Conservation (phyloP, 352 stramenopile species). For the Phytophthora podocarpi region DNA sequence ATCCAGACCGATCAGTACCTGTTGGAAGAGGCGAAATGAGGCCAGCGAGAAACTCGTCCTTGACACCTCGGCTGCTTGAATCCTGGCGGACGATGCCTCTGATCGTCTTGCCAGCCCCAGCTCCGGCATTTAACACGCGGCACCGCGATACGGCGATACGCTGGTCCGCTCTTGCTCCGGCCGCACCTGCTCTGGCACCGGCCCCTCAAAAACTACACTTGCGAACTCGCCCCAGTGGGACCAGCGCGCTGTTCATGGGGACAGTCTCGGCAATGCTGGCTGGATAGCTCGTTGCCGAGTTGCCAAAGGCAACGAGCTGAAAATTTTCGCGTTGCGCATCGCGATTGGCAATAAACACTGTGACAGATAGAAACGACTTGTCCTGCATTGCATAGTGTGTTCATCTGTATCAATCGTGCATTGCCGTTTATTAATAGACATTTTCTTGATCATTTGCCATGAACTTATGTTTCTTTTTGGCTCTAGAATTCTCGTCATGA, state of each 20-base stretch:
- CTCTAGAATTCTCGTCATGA: too few species aligned
- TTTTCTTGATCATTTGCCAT: too few species aligned
- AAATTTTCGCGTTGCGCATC: too few species aligned
- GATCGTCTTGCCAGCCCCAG: constrained; percentile 1
- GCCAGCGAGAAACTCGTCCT: constrained; percentile 5
- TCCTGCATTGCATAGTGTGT: too few species aligned
- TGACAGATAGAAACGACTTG: too few species aligned
- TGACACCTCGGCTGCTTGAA: constrained; percentile 17
- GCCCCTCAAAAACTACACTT: constrained; percentile 34
- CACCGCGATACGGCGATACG: constrained; percentile 11
- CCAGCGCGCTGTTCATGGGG: background rate
- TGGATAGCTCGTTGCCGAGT: too few species aligned
- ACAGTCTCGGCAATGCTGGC: constrained; percentile 1
- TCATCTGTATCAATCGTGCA: too few species aligned
- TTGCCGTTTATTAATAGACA: too few species aligned
- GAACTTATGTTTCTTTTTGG: too few species aligned
- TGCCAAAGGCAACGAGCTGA: background rate
- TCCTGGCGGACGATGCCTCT: constrained; percentile 8
- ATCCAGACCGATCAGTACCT: constrained; percentile 8
- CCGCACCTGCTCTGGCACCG: constrained; percentile 24
- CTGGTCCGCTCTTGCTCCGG: constrained; percentile 19
- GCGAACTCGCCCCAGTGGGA: constrained; percentile 17
- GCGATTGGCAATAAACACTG: too few species aligned
- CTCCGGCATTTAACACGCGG: constrained; percentile 17
- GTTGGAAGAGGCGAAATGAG: constrained; percentile 4